A percentile compares a stretch with the other conserved stretches of the same genome.
These are phyloP conservation scores for Harringtonia lauricola DNA, from an alignment of 2,329 filamentous ascomycete species.

Conservation along the genomic window DNA sequence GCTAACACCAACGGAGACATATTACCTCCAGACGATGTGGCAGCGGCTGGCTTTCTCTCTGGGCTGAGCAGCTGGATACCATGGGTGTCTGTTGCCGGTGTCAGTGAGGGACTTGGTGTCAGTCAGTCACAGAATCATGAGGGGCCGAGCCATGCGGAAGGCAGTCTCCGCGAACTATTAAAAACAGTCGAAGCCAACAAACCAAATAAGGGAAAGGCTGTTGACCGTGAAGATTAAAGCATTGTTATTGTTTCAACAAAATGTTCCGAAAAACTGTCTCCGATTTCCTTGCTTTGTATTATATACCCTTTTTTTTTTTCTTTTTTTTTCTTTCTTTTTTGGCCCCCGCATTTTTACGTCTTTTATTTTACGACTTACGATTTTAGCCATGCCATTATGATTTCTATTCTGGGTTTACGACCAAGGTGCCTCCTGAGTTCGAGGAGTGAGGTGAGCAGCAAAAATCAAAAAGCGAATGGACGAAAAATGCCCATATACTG, in stretches of 20 bases:
- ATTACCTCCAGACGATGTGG: slow-evolving; percentile 12
- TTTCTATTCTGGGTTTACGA: too few relatives aligned
- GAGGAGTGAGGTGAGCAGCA: neutral
- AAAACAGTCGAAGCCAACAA: slow-evolving; percentile 21
- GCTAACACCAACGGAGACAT: too few relatives aligned
- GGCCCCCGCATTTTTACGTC: neutral
- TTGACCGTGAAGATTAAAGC: slow-evolving; percentile 4
- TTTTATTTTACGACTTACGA: neutral
- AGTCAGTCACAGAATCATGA: neutral
- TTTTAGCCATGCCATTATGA: neutral
- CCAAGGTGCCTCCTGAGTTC: too few relatives aligned
- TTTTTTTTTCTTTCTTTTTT: slow-evolving; percentile 4
- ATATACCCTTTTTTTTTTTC: neutral
- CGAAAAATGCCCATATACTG: too few relatives aligned
- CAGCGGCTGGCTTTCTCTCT: slow-evolving; percentile 18
- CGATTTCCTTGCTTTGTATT: neutral
- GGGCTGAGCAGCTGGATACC: slow-evolving; percentile 35
- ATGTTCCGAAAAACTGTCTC: neutral
- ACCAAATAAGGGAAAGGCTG: slow-evolving; percentile 15
- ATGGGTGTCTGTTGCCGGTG: slow-evolving; percentile 23
- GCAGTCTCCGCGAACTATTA: slow-evolving; percentile 42
- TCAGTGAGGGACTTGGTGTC: neutral
- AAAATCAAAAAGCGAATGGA: neutral
- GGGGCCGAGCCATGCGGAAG: slow-evolving; percentile 35
- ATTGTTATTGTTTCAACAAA: neutral